Base-by-base conservation (phyloP, 2,329 filamentous ascomycete species). In the Cladosporium sp. region DNA sequence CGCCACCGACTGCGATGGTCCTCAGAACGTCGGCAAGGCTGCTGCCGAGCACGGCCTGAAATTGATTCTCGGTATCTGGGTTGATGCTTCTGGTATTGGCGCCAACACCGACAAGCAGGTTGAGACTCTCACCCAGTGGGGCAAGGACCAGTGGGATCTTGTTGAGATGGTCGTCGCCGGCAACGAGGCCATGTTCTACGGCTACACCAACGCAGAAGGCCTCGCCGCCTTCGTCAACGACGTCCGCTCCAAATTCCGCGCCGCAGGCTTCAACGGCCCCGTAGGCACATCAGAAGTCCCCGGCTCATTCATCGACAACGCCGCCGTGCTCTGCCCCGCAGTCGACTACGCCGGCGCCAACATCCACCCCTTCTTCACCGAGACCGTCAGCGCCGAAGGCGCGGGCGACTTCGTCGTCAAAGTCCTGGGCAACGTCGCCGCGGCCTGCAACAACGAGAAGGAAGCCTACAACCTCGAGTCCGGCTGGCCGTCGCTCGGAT, bases 351-450 rank as follows among this genome's bases (percentile, higher is more conserved):
- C 92, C 43, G 91, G 89, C 79, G 88, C 88, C 79, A 97, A 97
- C 85, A 88, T 96, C 74, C 93, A 98, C 83, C 89, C 93, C 71
- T 97, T 91, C 90, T 98, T 97, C 90, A 96, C 96, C 84, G 76
- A 87, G 54, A 81, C 85, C 66, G 85, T 89, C 69, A 75, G 80
- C 26, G 86, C 93, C 67, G 74, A 79, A 4, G 75, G 85, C 59
- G 93, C 93, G 64, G 94, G 94, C 76, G 77, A 82, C 61, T 97
- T 97, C 78, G 91, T 93, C 72, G 80, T 84, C 70, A 76, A 83
- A 72, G 89, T 97, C 85, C 86, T 97, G 70, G 81, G 87, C 56
- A 83, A 91, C 70, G 88, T 96, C 68, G 81, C 87, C 76, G 77
- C 78, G 71, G 81, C 92, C 72, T 98, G 94, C 86, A 77, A 83